Conservation (phyloP, 2,329 filamentous ascomycete species). For the Calonectria hawksworthii region DNA sequence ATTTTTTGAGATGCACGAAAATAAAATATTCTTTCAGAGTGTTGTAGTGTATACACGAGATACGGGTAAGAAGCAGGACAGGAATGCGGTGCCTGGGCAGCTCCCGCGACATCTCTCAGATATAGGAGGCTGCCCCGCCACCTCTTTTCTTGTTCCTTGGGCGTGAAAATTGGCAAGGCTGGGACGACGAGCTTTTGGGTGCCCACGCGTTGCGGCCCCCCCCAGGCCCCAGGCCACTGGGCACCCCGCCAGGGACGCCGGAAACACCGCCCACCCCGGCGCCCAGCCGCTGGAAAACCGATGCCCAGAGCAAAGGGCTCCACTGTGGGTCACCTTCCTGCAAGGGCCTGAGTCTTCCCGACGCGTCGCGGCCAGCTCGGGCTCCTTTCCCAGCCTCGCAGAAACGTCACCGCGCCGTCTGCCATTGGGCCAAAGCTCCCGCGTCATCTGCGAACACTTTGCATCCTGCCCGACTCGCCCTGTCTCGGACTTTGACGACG, state of each 20-base stretch:
- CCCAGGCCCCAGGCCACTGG: background rate
- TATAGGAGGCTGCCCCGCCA: slow-evolving; percentile 66
- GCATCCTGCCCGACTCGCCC: background rate
- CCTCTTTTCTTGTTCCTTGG: slow-evolving; percentile 55
- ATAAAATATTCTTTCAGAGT: background rate
- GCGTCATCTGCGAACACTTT: slow-evolving; percentile 3
- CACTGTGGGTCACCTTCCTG: background rate
- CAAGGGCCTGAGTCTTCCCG: slow-evolving; percentile 13
- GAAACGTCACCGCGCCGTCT: background rate
- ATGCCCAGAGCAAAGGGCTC: slow-evolving; percentile 17
- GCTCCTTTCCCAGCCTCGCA: slow-evolving; percentile 24
- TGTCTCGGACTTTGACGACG: slow-evolving; percentile 5
- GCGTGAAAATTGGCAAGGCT: slow-evolving; percentile 53
- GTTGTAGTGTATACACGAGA: slow-evolving; percentile 12
- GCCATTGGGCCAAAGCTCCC: slow-evolving; percentile 11
- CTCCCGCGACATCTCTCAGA: slow-evolving; percentile 33
- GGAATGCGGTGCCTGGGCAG: slow-evolving; percentile 29
- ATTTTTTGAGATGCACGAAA: background rate
- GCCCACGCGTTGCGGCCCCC: background rate
- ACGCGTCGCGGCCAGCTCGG: background rate
- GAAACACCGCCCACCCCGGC: slow-evolving; percentile 15
- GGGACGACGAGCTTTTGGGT: slow-evolving; percentile 32
- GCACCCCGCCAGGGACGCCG: background rate
- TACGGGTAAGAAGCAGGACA: slow-evolving; percentile 12
- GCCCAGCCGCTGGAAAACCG: slow-evolving; percentile 24